Evolutionary conservation across 140 eudicot genomes (phyloP).

Genomic region (Artemisia princeps): DNA sequence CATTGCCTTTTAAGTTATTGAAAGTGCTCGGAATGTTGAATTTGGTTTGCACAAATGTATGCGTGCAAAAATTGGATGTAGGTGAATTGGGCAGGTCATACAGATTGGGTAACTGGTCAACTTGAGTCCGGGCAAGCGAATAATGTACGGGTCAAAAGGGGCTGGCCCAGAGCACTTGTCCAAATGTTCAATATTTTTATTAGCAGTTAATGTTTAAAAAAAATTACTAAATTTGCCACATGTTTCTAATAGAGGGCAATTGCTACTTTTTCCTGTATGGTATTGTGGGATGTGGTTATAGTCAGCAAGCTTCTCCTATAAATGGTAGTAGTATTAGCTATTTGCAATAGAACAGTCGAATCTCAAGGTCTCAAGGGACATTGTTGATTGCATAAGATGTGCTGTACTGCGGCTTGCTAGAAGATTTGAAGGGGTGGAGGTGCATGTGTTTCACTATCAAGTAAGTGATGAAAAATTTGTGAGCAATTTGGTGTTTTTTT

Average conservation of each 20-base stretch:
- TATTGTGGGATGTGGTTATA: conserved; percentile 25
- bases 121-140: too few species aligned
- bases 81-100: too few species aligned
- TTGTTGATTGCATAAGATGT: conserved; percentile 26
- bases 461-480: conserved; percentile 36
- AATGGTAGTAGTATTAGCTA: conserved; percentile 24
- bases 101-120: too few species aligned
- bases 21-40: neutral
- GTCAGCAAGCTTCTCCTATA: conserved; percentile 8
- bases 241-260: neutral
- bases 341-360: conserved; percentile 17
- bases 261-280: conserved; percentile 12
- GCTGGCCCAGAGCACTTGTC: too few species aligned
- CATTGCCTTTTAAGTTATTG: neutral
- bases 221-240: neutral
- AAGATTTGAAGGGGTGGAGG: conserved; percentile 36
- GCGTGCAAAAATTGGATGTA: conserved; percentile 15
- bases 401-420: conserved; percentile 16
- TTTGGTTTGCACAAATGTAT: conserved; percentile 10
- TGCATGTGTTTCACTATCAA: conserved; percentile 32
- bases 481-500: conserved; percentile 19
- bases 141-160: too few species aligned
- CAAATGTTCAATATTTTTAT: too few species aligned
- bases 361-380: conserved; percentile 25
- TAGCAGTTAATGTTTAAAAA: too few species aligned